Evolutionary conservation across 2,329 filamentous ascomycete genomes (phyloP).

Genomic region (Fusarium xyrophilum): DNA sequence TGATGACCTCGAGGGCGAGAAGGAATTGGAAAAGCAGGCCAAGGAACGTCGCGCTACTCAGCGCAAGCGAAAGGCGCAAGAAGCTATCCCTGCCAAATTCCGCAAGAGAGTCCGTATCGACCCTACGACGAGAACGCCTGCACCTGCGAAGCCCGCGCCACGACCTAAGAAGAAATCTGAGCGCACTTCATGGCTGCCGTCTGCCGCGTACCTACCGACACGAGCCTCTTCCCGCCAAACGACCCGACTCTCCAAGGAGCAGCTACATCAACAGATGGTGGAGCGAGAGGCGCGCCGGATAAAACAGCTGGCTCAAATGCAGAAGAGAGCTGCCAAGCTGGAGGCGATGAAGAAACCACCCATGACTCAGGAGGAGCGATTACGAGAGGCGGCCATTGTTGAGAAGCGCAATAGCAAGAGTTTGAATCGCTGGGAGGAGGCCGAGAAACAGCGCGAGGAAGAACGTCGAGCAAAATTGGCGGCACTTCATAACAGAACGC

Average conservation of each 20-base stretch:
- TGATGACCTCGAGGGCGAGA: constrained; percentile 85
- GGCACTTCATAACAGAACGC: constrained; percentile 82
- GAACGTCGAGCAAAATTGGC: constrained; percentile 83
- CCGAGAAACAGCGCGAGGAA: constrained; percentile 86
- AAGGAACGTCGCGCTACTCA: constrained; percentile 70
- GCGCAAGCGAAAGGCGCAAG: constrained; percentile 81
- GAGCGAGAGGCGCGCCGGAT: constrained; percentile 74
- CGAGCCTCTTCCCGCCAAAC: constrained; percentile 65
- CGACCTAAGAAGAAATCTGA: constrained; percentile 68
- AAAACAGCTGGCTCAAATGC: constrained; percentile 73
- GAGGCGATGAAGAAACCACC: constrained; percentile 78
- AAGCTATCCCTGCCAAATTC: constrained; percentile 73
- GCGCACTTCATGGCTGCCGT: constrained; percentile 64
- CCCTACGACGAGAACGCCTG: constrained; percentile 50
- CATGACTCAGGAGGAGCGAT: constrained; percentile 85
- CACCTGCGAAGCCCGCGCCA: constrained; percentile 51
- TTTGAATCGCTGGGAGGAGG: constrained; percentile 91
- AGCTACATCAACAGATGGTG: constrained; percentile 73
- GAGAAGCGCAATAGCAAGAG: constrained; percentile 90
- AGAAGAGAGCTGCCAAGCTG: constrained; percentile 71
- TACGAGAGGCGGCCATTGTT: constrained; percentile 81
- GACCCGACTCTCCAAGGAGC: constrained; percentile 65
- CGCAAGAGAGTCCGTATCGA: constrained; percentile 80
- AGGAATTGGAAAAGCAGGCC: constrained; percentile 80
- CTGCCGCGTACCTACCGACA: constrained; percentile 61